Conservation (phyloP, 495 filamentous ascomycete species). For the Penicillium cataractarum region DNA sequence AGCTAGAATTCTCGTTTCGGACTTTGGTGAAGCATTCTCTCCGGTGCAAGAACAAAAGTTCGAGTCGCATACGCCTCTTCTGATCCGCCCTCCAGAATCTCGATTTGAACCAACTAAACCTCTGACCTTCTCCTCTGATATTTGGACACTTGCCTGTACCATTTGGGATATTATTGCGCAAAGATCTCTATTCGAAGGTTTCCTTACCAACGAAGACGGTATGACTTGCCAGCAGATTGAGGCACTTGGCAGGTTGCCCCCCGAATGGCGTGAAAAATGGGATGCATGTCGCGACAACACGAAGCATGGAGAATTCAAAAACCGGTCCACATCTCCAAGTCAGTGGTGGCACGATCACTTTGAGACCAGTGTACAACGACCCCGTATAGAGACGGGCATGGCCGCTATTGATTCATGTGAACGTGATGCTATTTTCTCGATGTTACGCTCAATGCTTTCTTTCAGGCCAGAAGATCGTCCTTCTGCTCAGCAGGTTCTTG, state of each 20-base stretch:
- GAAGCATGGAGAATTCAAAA: conserved; percentile 28
- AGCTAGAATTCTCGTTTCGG: conserved; percentile 38
- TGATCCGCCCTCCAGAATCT: conserved; percentile 29
- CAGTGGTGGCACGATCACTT: conserved; percentile 34
- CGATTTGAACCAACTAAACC: conserved; percentile 27
- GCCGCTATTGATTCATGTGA: conserved; percentile 29
- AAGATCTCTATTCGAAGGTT: conserved; percentile 31
- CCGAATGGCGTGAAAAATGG: conserved; percentile 29
- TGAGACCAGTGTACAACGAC: conserved; percentile 31
- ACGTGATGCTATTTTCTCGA: conserved; percentile 34
- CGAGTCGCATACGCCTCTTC: conserved; percentile 34
- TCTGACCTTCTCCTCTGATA: conserved; percentile 33
- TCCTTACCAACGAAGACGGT: conserved; percentile 35
- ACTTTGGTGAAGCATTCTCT: conserved; percentile 48
- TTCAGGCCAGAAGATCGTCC: conserved; percentile 43
- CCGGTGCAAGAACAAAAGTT: conserved; percentile 28
- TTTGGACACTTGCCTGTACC: conserved; percentile 35
- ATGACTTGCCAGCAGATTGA: conserved; percentile 44
- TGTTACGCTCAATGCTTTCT: conserved; percentile 46
- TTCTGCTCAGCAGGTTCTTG: conserved; percentile 36
- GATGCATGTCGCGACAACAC: conserved; percentile 22
- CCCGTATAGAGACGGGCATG: conserved; percentile 22
- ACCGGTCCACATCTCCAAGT: conserved; percentile 15
- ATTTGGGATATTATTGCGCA: conserved; percentile 35
- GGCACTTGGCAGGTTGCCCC: conserved; percentile 36